A percentile compares a stretch with the other conserved stretches of the same genome.
Evolutionary conservation across 2,329 filamentous ascomycete species (phyloP).

Genomic region (Aspergillus sp.): DNA sequence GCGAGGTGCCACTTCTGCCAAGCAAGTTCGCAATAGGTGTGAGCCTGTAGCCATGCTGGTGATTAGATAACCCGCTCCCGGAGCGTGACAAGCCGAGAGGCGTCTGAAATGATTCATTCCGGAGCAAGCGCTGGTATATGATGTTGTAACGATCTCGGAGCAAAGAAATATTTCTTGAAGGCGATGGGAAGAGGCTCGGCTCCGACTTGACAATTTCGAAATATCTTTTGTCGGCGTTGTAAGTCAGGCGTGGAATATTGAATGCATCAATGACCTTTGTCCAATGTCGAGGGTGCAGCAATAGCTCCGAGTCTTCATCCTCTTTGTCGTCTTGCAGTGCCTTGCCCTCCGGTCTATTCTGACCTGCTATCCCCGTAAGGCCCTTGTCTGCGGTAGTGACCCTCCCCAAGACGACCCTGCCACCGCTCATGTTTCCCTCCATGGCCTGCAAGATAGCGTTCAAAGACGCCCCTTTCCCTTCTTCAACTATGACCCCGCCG

Average conservation of each 20-base stretch:
- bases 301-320: constrained; percentile 60
- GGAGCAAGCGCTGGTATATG: constrained; percentile 84
- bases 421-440: constrained; percentile 87
- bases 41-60: constrained; percentile 73
- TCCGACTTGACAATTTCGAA: constrained; percentile 73
- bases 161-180: constrained; percentile 77
- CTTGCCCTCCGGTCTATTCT: constrained; percentile 34
- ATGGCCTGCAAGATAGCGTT: constrained; percentile 80
- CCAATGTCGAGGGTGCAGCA: constrained; percentile 75
- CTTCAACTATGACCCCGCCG: constrained; percentile 88
- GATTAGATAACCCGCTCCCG: too few relatives aligned
- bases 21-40: constrained; percentile 77
- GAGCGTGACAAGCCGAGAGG: constrained; percentile 63
- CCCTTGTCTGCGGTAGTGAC: constrained; percentile 32
- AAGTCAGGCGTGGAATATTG: constrained; percentile 66
- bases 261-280: constrained; percentile 80
- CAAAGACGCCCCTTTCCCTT: constrained; percentile 63
- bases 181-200: constrained; percentile 70
- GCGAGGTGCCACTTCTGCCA: constrained; percentile 77
- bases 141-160: constrained; percentile 92
- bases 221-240: constrained; percentile 70
- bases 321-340: constrained; percentile 51
- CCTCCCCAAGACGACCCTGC: constrained; percentile 55
- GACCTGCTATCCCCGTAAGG: constrained; percentile 36
- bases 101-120: constrained; percentile 89